phyloP scores from a whole-genome alignment of 495 filamentous ascomycete genomes.

The Xeromyces bisporus region DNA sequence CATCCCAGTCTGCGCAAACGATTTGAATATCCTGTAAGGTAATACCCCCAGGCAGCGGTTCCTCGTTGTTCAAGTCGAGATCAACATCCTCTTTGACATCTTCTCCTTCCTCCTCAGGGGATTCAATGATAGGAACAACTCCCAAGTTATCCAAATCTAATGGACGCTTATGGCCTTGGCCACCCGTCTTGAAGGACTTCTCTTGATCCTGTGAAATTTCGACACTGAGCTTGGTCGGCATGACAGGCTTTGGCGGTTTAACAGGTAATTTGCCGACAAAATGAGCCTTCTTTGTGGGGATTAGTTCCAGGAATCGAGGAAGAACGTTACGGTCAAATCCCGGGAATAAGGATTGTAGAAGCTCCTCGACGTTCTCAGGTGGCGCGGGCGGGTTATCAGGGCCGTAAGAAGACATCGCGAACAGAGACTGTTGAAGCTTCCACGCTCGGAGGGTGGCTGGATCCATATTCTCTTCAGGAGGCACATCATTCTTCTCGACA shows the following conservation, averaged over 20 bases:
- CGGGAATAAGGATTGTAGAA: constrained; percentile 53
- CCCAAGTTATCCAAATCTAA: constrained; percentile 39
- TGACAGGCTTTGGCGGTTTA: constrained; percentile 62
- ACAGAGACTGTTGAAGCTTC: constrained; percentile 35
- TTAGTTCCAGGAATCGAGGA: constrained; percentile 52
- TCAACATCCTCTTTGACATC: constrained; percentile 43
- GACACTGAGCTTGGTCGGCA: constrained; percentile 72
- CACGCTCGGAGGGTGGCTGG: constrained; percentile 26
- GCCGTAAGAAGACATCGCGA: constrained; percentile 29
- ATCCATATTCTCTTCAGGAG: constrained; percentile 28
- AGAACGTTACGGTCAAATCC: constrained; percentile 46
- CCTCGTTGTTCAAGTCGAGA: constrained; percentile 35
- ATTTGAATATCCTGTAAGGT: constrained; percentile 60
- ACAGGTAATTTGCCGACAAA: constrained; percentile 51
- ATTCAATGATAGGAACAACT: constrained; percentile 38
- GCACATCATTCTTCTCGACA: constrained; percentile 12
- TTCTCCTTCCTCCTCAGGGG: constrained; percentile 33
- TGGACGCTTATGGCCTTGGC: constrained; percentile 35
- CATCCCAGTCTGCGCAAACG: constrained; percentile 71
- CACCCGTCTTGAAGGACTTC: constrained; percentile 54
- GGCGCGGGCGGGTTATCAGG: constrained; percentile 34
- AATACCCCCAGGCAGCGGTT: constrained; percentile 39
- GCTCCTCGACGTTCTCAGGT: constrained; percentile 46
- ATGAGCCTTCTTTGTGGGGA: constrained; percentile 55
- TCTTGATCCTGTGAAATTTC: constrained; percentile 72